These are phyloP conservation scores for Tuber microsphaerosporum DNA, from an alignment of 495 filamentous ascomycete genomes.

Conservation along the genomic window DNA sequence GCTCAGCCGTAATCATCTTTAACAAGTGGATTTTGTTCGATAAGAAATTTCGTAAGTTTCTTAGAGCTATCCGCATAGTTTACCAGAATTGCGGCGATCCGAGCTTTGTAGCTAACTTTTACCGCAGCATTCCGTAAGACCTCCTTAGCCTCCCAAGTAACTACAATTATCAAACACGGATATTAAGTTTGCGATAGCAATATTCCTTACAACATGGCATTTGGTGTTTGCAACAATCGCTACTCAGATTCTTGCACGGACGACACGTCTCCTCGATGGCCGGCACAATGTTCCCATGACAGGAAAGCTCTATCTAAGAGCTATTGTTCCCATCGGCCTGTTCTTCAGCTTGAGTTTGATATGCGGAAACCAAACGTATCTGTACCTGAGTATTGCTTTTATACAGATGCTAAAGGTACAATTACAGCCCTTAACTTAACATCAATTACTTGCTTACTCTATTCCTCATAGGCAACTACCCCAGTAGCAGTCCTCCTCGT, in stretches of 20 bases:
- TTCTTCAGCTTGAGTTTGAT: slow-evolving; percentile 94
- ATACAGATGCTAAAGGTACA: slow-evolving; percentile 95
- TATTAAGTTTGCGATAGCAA: slow-evolving; percentile 21
- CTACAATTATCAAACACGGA: background rate
- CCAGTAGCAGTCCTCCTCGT: slow-evolving; percentile 82
- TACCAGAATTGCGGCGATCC: background rate
- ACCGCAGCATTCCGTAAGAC: slow-evolving; percentile 44
- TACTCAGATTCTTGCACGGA: slow-evolving; percentile 81
- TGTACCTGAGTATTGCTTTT: slow-evolving; percentile 87
- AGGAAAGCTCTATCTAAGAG: slow-evolving; percentile 77
- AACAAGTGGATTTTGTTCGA: slow-evolving; percentile 96
- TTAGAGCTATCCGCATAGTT: background rate
- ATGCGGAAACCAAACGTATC: slow-evolving; percentile 85
- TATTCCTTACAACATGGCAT: slow-evolving; percentile 94
- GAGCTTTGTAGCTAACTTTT: slow-evolving; percentile 1
- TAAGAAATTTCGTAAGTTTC: slow-evolving; percentile 68
- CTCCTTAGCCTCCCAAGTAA: slow-evolving; percentile 7
- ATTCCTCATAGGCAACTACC: slow-evolving; percentile 62
- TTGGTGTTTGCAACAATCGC: slow-evolving; percentile 80
- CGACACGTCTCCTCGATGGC: slow-evolving; percentile 77
- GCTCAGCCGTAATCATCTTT: slow-evolving; percentile 91
- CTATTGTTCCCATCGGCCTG: slow-evolving; percentile 84
- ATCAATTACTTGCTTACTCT: slow-evolving; percentile 35
- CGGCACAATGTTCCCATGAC: slow-evolving; percentile 91
- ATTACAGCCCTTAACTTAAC: slow-evolving; percentile 8